A percentile compares a stretch with the other conserved stretches of the same genome.
Conservation (phyloP, 2,329 filamentous ascomycete species). For the Xylariaceae sp. region DNA sequence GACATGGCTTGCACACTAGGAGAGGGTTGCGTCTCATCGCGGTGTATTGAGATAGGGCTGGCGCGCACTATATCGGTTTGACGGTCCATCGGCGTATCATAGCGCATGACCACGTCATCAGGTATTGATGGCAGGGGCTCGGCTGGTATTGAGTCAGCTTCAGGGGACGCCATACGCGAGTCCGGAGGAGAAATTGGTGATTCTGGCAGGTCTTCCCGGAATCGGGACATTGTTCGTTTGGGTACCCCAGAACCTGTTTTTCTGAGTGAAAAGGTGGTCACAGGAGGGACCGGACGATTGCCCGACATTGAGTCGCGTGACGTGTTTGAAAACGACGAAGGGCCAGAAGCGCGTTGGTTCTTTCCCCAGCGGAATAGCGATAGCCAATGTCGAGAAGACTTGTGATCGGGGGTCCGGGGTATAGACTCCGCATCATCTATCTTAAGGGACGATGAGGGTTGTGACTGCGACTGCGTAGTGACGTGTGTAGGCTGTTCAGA, state of each 20-base stretch:
- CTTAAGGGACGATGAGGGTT: slow-evolving; percentile 34
- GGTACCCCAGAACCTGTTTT: slow-evolving; percentile 47
- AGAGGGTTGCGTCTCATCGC: slow-evolving; percentile 41
- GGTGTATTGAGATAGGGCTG: slow-evolving; percentile 42
- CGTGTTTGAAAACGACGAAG: slow-evolving; percentile 85
- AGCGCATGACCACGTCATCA: slow-evolving; percentile 34
- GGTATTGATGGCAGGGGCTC: slow-evolving; percentile 34
- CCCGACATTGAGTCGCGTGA: slow-evolving; percentile 75
- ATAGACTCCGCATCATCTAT: slow-evolving; percentile 46
- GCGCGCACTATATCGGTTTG: slow-evolving; percentile 37
- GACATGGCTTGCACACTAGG: slow-evolving; percentile 71
- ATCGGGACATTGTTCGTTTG: slow-evolving; percentile 80
- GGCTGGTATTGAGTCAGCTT: slow-evolving; percentile 43
- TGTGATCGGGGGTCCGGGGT: slow-evolving; percentile 52
- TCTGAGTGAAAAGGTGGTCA: slow-evolving; percentile 30
- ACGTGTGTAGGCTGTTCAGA: slow-evolving; percentile 37
- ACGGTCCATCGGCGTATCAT: slow-evolving; percentile 44
- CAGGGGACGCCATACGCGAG: slow-evolving; percentile 73
- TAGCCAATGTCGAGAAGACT: slow-evolving; percentile 54
- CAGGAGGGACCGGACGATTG: slow-evolving; percentile 38
- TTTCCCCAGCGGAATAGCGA: slow-evolving; percentile 70
- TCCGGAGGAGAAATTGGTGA: slow-evolving; percentile 79
- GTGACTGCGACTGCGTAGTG: slow-evolving; percentile 19
- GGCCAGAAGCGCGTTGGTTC: slow-evolving; percentile 50
- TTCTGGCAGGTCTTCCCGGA: slow-evolving; percentile 87